phyloP scores from a whole-genome alignment of 805 yeast species.

The Myxozyma udenii region DNA sequence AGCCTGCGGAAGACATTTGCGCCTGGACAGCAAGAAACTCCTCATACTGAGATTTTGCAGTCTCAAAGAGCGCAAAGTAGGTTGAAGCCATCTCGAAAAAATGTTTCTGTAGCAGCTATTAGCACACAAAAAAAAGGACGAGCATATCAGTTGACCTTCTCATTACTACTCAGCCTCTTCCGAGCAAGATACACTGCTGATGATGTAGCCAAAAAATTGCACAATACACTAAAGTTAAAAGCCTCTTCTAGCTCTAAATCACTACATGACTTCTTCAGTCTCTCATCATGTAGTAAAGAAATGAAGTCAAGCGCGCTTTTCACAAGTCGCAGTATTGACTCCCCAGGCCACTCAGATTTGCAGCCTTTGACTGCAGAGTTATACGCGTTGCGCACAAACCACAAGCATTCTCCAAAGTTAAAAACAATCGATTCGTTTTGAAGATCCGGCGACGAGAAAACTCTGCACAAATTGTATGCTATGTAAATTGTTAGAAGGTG shows the following conservation, averaged over 20 bases:
- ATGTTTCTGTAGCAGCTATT: too few species aligned
- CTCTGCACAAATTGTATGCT: slow-evolving; percentile 12
- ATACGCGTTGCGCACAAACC: slow-evolving; percentile 24
- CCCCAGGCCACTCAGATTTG: slow-evolving; percentile 14
- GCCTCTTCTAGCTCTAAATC: too few species aligned
- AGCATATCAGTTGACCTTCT: too few species aligned
- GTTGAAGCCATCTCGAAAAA: too few species aligned
- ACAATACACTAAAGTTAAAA: too few species aligned
- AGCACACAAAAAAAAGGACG: too few species aligned
- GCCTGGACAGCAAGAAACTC: too few species aligned
- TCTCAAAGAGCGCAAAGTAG: too few species aligned
- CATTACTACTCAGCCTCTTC: neutral
- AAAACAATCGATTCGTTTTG: neutral
- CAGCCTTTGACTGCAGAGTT: slow-evolving; percentile 20
- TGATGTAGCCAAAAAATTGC: slow-evolving; percentile 9
- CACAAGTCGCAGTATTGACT: slow-evolving; percentile 13
- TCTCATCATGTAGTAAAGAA: slow-evolving; percentile 5
- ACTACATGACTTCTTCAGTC: too few species aligned
- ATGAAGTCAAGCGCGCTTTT: slow-evolving; percentile 1
- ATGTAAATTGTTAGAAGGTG: neutral
- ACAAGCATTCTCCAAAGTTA: slow-evolving; percentile 12
- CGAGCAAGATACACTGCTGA: slow-evolving; percentile 14
- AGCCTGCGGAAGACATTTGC: too few species aligned
- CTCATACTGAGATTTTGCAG: too few species aligned
- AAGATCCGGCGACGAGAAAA: neutral